A percentile compares a stretch with the other conserved stretches of the same genome.
These are phyloP conservation scores for Elsinoe australis DNA, from an alignment of 2,329 filamentous ascomycete genomes.

Conservation along the genomic window DNA sequence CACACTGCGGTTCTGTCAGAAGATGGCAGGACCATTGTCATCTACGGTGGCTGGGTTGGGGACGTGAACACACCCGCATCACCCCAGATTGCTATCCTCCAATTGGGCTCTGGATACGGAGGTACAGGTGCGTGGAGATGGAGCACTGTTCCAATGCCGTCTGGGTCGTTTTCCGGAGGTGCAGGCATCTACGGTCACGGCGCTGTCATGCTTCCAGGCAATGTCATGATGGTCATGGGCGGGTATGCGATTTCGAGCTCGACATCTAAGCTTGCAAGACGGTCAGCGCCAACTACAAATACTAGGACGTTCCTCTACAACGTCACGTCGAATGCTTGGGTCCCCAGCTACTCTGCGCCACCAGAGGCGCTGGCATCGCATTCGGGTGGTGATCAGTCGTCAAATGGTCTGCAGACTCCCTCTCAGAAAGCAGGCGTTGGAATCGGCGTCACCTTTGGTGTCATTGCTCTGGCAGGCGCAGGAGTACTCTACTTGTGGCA, in stretches of 20 bases:
- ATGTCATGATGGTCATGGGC: slow-evolving; percentile 54
- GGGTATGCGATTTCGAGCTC: slow-evolving; percentile 47
- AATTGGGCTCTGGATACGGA: slow-evolving; percentile 67
- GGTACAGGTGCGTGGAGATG: slow-evolving; percentile 58
- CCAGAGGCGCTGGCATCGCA: slow-evolving; percentile 19
- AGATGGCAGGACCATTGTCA: slow-evolving; percentile 67
- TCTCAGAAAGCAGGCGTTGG: slow-evolving; percentile 42
- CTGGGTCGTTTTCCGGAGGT: slow-evolving; percentile 44
- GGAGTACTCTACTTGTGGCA: slow-evolving; percentile 44
- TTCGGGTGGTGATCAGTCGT: slow-evolving; percentile 12
- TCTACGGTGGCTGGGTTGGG: slow-evolving; percentile 90
- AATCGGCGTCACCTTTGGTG: slow-evolving; percentile 39
- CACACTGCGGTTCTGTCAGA: slow-evolving; percentile 76
- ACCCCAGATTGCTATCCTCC: slow-evolving; percentile 71
- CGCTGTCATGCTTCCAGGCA: slow-evolving; percentile 53
- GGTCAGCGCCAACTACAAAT: slow-evolving; percentile 35
- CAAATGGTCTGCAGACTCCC: slow-evolving; percentile 34
- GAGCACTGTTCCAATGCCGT: slow-evolving; percentile 38
- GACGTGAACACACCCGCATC: slow-evolving; percentile 65
- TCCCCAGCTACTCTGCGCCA: slow-evolving; percentile 46
- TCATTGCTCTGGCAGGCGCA: slow-evolving; percentile 36
- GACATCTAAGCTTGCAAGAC: slow-evolving; percentile 29
- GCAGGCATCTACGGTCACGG: slow-evolving; percentile 55
- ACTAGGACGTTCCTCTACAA: slow-evolving; percentile 53
- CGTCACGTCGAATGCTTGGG: slow-evolving; percentile 52